A percentile compares a stretch with the other conserved stretches of the same genome.
Evolutionary conservation across 768 basidiomycete genomes (phyloP).

Genomic region (Xanthoconium stramineum): DNA sequence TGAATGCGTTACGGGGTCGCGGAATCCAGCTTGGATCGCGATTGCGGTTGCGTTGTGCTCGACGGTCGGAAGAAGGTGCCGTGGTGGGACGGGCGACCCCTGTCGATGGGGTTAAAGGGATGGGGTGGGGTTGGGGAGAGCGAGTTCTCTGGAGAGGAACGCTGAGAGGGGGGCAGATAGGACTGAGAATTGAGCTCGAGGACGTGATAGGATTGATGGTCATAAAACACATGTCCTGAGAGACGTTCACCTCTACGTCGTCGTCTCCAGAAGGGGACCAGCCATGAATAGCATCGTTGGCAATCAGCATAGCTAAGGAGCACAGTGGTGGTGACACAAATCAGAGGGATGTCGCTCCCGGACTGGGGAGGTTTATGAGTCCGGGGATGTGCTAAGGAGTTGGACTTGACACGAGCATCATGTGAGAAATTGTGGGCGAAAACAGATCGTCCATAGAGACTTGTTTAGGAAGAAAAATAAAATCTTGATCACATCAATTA

Average conservation of each 20-base stretch:
- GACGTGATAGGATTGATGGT: slow-evolving; percentile 1
- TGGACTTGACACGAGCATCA: background rate
- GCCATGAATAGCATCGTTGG: slow-evolving; percentile 16
- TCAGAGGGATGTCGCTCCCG: background rate
- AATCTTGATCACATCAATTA: slow-evolving; percentile 13
- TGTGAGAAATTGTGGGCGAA: slow-evolving; percentile 3
- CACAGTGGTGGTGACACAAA: background rate
- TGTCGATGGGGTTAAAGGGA: background rate
- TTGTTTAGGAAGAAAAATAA: slow-evolving; percentile 12
- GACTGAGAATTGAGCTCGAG: slow-evolving; percentile 2
- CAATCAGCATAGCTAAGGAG: slow-evolving; percentile 7
- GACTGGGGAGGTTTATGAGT: slow-evolving; percentile 7
- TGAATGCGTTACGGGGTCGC: slow-evolving; percentile 68
- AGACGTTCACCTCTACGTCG: slow-evolving; percentile 28
- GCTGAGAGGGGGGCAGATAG: slow-evolving; percentile 18
- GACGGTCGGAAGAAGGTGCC: slow-evolving; percentile 39
- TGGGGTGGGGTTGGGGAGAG: background rate
- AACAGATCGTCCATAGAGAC: slow-evolving; percentile 2
- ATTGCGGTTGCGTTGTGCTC: slow-evolving; percentile 37
- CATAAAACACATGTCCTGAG: slow-evolving; percentile 14
- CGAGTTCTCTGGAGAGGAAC: background rate
- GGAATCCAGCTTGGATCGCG: slow-evolving; percentile 59
- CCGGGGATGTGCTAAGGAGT: background rate
- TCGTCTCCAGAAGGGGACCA: slow-evolving; percentile 29
- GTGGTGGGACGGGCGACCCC: slow-evolving; percentile 4